phyloP scores from a whole-genome alignment of 2,329 filamentous ascomycete genomes.

The Cadophora sp. region DNA sequence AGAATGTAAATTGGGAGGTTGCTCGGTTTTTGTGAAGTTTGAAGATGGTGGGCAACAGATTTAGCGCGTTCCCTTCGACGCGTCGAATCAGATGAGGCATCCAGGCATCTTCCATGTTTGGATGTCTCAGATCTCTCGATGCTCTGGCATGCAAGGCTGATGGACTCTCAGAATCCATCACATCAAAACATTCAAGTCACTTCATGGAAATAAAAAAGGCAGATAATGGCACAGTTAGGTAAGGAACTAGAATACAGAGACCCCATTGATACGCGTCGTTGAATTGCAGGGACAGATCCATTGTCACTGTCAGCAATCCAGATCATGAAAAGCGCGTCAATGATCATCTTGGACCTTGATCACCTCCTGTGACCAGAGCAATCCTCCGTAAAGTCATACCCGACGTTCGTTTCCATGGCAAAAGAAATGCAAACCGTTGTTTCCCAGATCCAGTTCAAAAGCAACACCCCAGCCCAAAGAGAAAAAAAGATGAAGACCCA shows the following conservation, averaged over 20 bases:
- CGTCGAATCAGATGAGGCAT: conserved; percentile 29
- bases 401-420: conserved; percentile 29
- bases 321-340: conserved; percentile 38
- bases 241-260: conserved; percentile 45
- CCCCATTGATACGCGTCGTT: conserved; percentile 40
- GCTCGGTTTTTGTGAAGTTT: background rate
- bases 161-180: background rate
- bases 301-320: conserved; percentile 32
- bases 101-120: conserved; percentile 24
- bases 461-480: conserved; percentile 43
- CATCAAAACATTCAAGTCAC: background rate
- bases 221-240: conserved; percentile 37
- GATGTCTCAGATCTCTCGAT: background rate
- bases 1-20: background rate
- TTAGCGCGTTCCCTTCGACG: conserved; percentile 21
- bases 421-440: conserved; percentile 38
- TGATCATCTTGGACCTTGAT: conserved; percentile 38
- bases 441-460: conserved; percentile 37
- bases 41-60: background rate
- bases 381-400: conserved; percentile 42
- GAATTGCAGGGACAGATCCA: conserved; percentile 38
- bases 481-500: conserved; percentile 37
- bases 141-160: background rate
- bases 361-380: conserved; percentile 36
- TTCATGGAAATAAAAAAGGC: conserved; percentile 2